A percentile compares a stretch with the other conserved stretches of the same genome.
Evolutionary conservation across 179 eudicot genomes (phyloP).

Genomic region (Beta lomatogona): DNA sequence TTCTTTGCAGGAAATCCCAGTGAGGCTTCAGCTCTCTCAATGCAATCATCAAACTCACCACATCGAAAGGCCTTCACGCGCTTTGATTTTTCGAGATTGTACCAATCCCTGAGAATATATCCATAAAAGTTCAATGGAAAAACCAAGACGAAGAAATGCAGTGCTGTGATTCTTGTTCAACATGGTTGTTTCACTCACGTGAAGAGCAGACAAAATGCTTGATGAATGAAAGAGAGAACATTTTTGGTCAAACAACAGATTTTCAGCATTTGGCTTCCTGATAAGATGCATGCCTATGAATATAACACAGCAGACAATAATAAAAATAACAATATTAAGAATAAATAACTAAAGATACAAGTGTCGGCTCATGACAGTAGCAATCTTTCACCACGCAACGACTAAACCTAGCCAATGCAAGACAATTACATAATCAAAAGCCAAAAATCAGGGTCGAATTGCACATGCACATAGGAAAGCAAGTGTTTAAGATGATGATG

Average conservation of each 20-base stretch:
- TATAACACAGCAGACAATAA: not conserved
- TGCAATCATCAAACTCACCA: conserved; percentile 97
- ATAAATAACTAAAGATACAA: not conserved
- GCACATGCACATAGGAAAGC: not conserved
- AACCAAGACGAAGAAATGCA: conserved; percentile 10
- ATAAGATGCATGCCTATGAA: conserved; percentile 23
- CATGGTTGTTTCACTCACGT: conserved; percentile 17
- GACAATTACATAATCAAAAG: not conserved
- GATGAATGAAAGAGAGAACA: conserved; percentile 26
- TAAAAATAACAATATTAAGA: not conserved
- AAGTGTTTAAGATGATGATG: not conserved
- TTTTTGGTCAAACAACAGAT: conserved; percentile 19
- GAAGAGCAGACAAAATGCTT: conserved; percentile 17
- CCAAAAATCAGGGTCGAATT: not conserved
- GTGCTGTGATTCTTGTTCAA: not conserved
- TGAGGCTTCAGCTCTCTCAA: conserved; percentile 88
- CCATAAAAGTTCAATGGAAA: conserved; percentile 21
- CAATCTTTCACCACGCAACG: not conserved
- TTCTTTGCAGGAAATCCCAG: conserved; percentile 91
- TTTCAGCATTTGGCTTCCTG: conserved; percentile 20
- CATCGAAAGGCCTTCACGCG: conserved; percentile 98
- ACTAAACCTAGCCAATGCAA: not conserved
- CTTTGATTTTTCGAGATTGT: conserved; percentile 96
- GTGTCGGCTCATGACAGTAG: not conserved
- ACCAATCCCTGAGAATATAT: conserved; percentile 77